Evolutionary conservation across 2,329 filamentous ascomycete species (phyloP), one percentile per base, ranked within the genome.

Genomic region (Alternaria sp.): DNA sequence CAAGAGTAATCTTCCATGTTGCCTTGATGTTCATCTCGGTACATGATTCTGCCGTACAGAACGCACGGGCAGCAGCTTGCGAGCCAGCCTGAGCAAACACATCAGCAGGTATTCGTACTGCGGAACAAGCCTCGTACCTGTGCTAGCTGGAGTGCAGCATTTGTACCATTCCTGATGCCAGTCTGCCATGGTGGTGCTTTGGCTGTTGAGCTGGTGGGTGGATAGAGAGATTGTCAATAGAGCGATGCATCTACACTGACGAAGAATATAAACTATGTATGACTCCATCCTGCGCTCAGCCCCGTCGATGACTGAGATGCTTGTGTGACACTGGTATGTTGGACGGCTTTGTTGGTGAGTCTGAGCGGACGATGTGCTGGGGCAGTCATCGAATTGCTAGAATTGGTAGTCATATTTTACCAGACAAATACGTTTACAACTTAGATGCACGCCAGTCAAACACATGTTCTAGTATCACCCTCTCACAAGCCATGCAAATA

Each of bases 31-130:
- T n/a, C 7, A 0, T 46, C 21, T 20, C 6, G 33, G 26, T 51
- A 11, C 6, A 3, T 6, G 9, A 20, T 26, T 10, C 2, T 50
- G 21, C 12, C 30, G 25, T 58, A 28, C 21, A 44, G 8, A 2
- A 45, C 5, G 10, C 46, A 45, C 4, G 47, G 37, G 6, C 33
- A 58, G 23, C 25, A 33, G 30, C 30, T 18, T 15, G 43, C 18
- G 14, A 47, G 41, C 9, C 54, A 10, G 28, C 18, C 49, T 33
- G 1, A 2, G 5, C 3, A 21, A 21, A n/a, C n/a, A 1, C 5
- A 21, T 30, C 26, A 30, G 25, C 15, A 0, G 11, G 26, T 6
- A 3, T 6, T 7, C 5, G 6, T 21, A 6, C 7, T 10, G 0
- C 1, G 1, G 15, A 15, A 1, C 2, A 6, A 6, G 1, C 9